These are phyloP conservation scores for Emergomyces pasteurianus DNA, from an alignment of 2,329 filamentous ascomycete genomes.

Conservation along the genomic window DNA sequence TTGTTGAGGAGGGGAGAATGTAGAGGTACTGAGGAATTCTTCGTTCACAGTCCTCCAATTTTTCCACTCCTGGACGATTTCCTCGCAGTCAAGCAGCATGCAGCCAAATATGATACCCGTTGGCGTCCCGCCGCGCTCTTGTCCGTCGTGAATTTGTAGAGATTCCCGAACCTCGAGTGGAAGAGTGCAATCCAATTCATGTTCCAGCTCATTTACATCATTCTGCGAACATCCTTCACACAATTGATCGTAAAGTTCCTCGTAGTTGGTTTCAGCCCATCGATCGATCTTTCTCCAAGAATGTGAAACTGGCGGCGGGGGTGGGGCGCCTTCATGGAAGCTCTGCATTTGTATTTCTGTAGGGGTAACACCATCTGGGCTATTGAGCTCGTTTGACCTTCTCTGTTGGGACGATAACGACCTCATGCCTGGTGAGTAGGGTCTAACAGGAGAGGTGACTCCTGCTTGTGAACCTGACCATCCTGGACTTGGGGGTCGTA, in stretches of 20 bases:
- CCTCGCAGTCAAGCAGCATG: slow-evolving; percentile 96
- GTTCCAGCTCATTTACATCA: slow-evolving; percentile 92
- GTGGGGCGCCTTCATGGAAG: slow-evolving; percentile 83
- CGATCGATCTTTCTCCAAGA: slow-evolving; percentile 90
- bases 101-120: slow-evolving; percentile 87
- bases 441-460: slow-evolving; percentile 48
- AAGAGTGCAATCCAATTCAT: slow-evolving; percentile 86
- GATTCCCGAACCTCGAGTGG: slow-evolving; percentile 92
- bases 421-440: slow-evolving; percentile 83
- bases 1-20: slow-evolving; percentile 44
- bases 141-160: slow-evolving; percentile 83
- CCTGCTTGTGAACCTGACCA: slow-evolving; percentile 47
- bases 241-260: slow-evolving; percentile 85
- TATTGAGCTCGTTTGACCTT: slow-evolving; percentile 45
- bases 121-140: slow-evolving; percentile 81
- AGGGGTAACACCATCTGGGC: slow-evolving; percentile 54
- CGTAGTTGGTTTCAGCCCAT: slow-evolving; percentile 92
- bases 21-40: slow-evolving; percentile 60
- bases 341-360: slow-evolving; percentile 95
- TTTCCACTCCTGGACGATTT: slow-evolving; percentile 94
- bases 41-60: slow-evolving; percentile 93
- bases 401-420: slow-evolving; percentile 58
- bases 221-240: slow-evolving; percentile 87
- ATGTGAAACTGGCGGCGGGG: slow-evolving; percentile 73
- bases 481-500: slow-evolving; percentile 40